A percentile compares a stretch with the other conserved stretches of the same genome.
phyloP scores from a whole-genome alignment of 768 basidiomycete species.

The Rhodosporidiobolus sp. region DNA sequence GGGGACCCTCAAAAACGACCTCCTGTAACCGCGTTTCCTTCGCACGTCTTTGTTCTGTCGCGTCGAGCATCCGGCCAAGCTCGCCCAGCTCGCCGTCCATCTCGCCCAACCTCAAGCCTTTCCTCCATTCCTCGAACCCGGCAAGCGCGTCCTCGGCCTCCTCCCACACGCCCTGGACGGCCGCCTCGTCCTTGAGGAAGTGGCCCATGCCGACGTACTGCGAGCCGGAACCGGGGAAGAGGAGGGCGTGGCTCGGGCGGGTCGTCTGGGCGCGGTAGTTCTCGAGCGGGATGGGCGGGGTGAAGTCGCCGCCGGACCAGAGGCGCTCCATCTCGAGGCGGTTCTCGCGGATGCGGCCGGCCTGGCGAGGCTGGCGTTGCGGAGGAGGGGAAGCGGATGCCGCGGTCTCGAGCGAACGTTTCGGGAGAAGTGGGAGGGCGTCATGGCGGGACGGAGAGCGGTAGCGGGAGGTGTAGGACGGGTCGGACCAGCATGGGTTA shows the following conservation, averaged over 20 bases:
- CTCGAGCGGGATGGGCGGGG: slow-evolving; percentile 33
- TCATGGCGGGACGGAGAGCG: slow-evolving; percentile 26
- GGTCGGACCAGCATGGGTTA: slow-evolving; percentile 33
- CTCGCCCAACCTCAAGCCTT: slow-evolving; percentile 37
- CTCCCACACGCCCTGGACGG: slow-evolving; percentile 39
- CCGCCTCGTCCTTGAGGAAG: slow-evolving; percentile 30
- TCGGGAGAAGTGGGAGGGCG: slow-evolving; percentile 1
- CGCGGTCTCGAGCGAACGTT: background rate
- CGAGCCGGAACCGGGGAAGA: slow-evolving; percentile 44
- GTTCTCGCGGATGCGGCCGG: slow-evolving; percentile 6
- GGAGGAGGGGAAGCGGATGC: slow-evolving; percentile 11
- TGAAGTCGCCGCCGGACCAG: slow-evolving; percentile 37
- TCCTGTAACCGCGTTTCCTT: slow-evolving; percentile 22
- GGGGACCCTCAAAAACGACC: slow-evolving; percentile 42
- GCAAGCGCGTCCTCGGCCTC: slow-evolving; percentile 44
- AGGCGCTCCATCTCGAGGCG: slow-evolving; percentile 38
- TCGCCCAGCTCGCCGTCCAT: slow-evolving; percentile 37
- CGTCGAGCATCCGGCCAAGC: slow-evolving; percentile 38
- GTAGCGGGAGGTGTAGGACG: slow-evolving; percentile 28
- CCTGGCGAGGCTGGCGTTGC: slow-evolving; percentile 6
- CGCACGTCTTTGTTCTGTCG: slow-evolving; percentile 4
- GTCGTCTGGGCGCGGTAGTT: slow-evolving; percentile 22
- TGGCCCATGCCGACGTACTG: slow-evolving; percentile 42
- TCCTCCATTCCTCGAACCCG: slow-evolving; percentile 43
- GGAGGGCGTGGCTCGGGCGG: slow-evolving; percentile 36